Conservation (phyloP, 148 eudicot genomes). For the Polygonum aviculare region DNA sequence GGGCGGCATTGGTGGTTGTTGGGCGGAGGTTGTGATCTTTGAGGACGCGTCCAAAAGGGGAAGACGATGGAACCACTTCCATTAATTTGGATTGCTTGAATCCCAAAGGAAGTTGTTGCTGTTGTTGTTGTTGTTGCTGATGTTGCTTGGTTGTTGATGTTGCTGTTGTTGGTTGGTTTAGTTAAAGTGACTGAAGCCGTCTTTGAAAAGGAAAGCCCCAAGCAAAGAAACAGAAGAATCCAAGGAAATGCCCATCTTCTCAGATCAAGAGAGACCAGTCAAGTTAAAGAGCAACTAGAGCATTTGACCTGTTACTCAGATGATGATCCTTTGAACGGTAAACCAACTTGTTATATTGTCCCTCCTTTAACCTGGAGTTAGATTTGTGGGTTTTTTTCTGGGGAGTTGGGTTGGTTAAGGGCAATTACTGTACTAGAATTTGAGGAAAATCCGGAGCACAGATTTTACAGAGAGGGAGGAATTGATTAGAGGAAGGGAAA, state of each 20-base stretch:
- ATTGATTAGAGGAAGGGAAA: neutral
- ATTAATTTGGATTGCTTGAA: neutral
- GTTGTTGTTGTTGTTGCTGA: neutral
- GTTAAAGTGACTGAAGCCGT: neutral
- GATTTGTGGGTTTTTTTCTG: neutral
- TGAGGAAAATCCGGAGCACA: neutral
- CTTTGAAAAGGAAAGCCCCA: neutral
- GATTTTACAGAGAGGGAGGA: neutral
- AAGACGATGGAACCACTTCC: conserved; percentile 46
- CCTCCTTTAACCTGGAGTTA: neutral
- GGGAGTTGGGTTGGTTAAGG: neutral
- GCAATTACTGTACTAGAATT: neutral
- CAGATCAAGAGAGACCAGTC: neutral
- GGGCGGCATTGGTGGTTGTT: neutral
- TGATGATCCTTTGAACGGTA: neutral
- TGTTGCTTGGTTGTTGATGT: neutral
- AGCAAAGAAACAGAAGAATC: neutral
- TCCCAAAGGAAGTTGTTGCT: neutral
- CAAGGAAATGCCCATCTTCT: neutral
- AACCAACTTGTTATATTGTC: neutral
- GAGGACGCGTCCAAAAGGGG: conserved; percentile 39
- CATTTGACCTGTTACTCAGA: neutral
- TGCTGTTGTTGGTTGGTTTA: neutral
- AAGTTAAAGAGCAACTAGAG: neutral
- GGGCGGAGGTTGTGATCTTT: conserved; percentile 35